These are phyloP conservation scores for slime mould (Dictyostelium discoideum) DNA, from an alignment of 78 protist species.

Conservation along the genomic window DNA sequence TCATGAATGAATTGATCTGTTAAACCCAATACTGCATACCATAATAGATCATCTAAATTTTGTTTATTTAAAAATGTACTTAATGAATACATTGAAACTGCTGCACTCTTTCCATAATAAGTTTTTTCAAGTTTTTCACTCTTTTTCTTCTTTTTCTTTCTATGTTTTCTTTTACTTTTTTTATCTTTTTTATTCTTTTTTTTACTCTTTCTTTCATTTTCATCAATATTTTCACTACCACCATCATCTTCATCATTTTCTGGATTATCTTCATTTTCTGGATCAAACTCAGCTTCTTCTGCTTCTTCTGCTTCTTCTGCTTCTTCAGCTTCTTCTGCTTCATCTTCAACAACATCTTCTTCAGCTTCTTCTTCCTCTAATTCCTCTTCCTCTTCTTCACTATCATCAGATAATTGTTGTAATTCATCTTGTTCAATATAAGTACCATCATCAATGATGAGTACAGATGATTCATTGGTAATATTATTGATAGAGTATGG, in stretches of 20 bases:
- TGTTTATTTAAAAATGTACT: conserved; percentile 42
- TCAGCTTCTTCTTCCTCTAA: conserved; percentile 16
- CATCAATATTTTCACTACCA: not conserved
- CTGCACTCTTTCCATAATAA: conserved; percentile 72
- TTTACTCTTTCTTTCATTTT: not conserved
- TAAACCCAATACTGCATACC: conserved; percentile 81
- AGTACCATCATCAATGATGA: conserved; percentile 70
- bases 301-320: not conserved
- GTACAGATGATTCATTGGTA: not conserved
- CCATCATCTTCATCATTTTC: not conserved
- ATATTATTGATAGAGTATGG: conserved; percentile 48
- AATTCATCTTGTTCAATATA: conserved; percentile 1
- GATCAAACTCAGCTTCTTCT: not conserved
- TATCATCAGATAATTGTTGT: not conserved
- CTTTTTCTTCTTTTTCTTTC: conserved; percentile 4
- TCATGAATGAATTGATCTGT: conserved; percentile 86
- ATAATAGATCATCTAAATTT: conserved; percentile 48
- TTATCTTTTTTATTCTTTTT: conserved; percentile 19
- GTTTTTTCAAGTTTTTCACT: conserved; percentile 11
- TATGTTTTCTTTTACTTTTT: not conserved
- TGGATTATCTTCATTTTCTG: not conserved
- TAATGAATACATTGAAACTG: conserved; percentile 43
- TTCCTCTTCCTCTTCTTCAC: conserved; percentile 8
- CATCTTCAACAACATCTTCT: conserved; percentile 11
- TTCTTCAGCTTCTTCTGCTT: not conserved